These are phyloP conservation scores for Orbilia brochopaga DNA, from an alignment of 2,329 filamentous ascomycete genomes.

Conservation along the genomic window DNA sequence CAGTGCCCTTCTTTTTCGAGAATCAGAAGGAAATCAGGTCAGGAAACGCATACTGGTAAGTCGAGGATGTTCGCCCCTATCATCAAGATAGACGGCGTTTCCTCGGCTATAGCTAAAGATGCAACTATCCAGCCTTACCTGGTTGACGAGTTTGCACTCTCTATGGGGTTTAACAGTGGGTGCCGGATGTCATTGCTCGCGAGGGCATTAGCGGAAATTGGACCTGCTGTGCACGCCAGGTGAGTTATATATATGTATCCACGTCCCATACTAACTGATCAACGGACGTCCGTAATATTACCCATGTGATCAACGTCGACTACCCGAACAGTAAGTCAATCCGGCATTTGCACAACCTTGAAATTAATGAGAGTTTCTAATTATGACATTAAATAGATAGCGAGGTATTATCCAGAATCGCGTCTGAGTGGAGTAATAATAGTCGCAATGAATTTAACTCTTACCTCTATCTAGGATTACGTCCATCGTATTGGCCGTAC, in stretches of 20 bases:
- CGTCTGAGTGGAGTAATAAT: neutral
- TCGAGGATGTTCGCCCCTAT: constrained; percentile 51
- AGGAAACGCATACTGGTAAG: constrained; percentile 50
- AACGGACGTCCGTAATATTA: constrained; percentile 99
- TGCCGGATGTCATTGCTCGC: constrained; percentile 35
- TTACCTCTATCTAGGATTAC: constrained; percentile 89
- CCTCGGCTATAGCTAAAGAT: constrained; percentile 50
- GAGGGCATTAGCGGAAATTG: constrained; percentile 44
- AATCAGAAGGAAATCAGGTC: constrained; percentile 36
- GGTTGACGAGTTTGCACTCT: constrained; percentile 47
- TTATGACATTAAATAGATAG: constrained; percentile 21
- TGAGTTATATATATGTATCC: constrained; percentile 45
- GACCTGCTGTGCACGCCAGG: constrained; percentile 51
- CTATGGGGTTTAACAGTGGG: constrained; percentile 42
- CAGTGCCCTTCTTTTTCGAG: constrained; percentile 28
- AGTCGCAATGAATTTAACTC: constrained; percentile 71
- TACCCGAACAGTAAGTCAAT: constrained; percentile 77
- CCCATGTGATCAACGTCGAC: constrained; percentile 99
- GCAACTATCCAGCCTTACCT: constrained; percentile 44
- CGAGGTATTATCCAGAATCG: constrained; percentile 27
- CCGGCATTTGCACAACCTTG: neutral
- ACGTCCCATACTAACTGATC: constrained; percentile 73
- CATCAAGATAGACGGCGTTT: constrained; percentile 49
- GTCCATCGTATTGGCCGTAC: constrained; percentile 93
- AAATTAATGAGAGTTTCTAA: constrained; percentile 10